phyloP scores from a whole-genome alignment of 75 land plant species.

The Selaginella moellendorffii region DNA sequence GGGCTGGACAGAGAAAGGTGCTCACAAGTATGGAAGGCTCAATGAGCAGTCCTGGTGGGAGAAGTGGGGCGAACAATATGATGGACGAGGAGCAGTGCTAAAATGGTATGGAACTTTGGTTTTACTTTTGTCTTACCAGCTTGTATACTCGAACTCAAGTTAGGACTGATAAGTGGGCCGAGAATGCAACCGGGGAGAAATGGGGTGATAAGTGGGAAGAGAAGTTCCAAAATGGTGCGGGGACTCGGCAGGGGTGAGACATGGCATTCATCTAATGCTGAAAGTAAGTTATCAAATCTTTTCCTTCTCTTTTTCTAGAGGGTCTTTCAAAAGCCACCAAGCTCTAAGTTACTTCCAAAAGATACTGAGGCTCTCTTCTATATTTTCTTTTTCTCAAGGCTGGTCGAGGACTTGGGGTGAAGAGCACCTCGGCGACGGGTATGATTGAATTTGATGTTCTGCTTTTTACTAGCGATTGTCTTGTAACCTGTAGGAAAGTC shows the following conservation, averaged over 20 bases:
- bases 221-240: constrained; percentile 73
- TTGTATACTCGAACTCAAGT: too few relatives aligned
- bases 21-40: constrained; percentile 85
- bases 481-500: constrained; percentile 49
- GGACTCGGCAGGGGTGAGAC: constrained; percentile 92
- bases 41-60: constrained; percentile 99
- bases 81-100: constrained; percentile 83
- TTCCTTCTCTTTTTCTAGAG: too few relatives aligned
- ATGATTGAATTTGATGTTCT: constrained; percentile 9
- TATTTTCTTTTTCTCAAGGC: too few relatives aligned
- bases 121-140: too few relatives aligned
- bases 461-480: background rate
- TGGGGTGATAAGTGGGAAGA: constrained; percentile 99
- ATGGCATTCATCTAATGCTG: constrained; percentile 66
- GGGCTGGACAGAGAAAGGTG: constrained; percentile 97
- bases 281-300: too few relatives aligned
- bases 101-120: too few relatives aligned
- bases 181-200: constrained; percentile 70
- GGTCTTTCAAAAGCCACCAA: too few relatives aligned
- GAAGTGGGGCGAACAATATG: constrained; percentile 95
- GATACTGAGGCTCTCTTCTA: too few relatives aligned
- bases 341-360: too few relatives aligned
- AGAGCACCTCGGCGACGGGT: constrained; percentile 93
- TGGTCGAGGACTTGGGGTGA: constrained; percentile 99
- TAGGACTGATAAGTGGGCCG: constrained; percentile 99